A percentile compares a stretch with the other conserved stretches of the same genome.
These are phyloP conservation scores for Eutrema heterophyllum DNA, from an alignment of 345 rosid genomes.

Conservation along the genomic window DNA sequence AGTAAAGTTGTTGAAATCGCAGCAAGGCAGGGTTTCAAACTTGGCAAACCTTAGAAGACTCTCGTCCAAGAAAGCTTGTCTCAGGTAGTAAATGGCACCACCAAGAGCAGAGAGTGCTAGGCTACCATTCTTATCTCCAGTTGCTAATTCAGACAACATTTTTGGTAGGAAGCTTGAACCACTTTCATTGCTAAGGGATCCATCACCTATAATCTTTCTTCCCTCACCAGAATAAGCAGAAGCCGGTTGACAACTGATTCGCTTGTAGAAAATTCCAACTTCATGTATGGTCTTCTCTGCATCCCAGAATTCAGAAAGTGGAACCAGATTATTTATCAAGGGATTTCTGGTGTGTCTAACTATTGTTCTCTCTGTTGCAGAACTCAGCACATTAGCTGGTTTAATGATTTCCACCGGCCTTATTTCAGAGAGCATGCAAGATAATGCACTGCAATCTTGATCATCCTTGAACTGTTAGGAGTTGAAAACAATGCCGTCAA, in stretches of 20 bases:
- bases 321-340: constrained; percentile 76
- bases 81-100: constrained; percentile 84
- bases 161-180: constrained; percentile 46
- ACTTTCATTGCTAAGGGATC: constrained; percentile 21
- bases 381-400: constrained; percentile 63
- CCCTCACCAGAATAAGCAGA: constrained; percentile 33
- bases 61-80: constrained; percentile 85
- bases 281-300: constrained; percentile 69
- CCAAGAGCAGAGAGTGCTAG: constrained; percentile 95
- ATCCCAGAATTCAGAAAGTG: constrained; percentile 83
- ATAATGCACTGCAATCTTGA: constrained; percentile 68
- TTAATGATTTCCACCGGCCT: constrained; percentile 95
- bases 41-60: constrained; percentile 86
- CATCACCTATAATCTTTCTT: constrained; percentile 29
- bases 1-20: constrained; percentile 46
- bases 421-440: constrained; percentile 72
- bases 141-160: constrained; percentile 47
- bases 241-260: constrained; percentile 35
- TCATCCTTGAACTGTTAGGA: constrained; percentile 75
- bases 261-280: constrained; percentile 48
- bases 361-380: constrained; percentile 71
- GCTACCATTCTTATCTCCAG: constrained; percentile 48
- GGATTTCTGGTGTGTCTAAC: constrained; percentile 83
- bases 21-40: constrained; percentile 72
- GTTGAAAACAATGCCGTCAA: background rate